Base-by-base conservation (phyloP, 768 basidiomycete genomes). In the Filobasidium wieringae region DNA sequence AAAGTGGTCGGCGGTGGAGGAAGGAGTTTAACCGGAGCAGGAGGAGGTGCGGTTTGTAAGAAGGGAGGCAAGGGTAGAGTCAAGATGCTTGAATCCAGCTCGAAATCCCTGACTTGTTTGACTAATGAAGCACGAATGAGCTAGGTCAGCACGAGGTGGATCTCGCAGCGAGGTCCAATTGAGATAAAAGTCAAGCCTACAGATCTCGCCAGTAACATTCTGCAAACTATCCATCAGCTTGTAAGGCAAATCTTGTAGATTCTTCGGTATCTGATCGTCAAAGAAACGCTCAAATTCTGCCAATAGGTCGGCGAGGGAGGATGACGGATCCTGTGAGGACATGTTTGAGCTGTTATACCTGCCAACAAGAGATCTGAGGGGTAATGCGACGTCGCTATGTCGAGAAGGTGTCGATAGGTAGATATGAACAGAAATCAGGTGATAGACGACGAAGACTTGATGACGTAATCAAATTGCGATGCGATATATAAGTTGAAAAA, bases 31-130 rank as follows among this genome's bases (percentile, higher is more conserved):
- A 57, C 39, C 26, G 69, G 31, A 11, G 41, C 41, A 5, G n/a
- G 11, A 17, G 12, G 26, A 2, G 41, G 33, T 12, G n/a, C 27
- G 9, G 37, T 43, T 30, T 55, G 40, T 12, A 65, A 66, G 32
- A 53, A 55, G 9, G 51, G 49, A 59, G 71, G 71, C n/a, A 67
- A 68, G 15, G 68, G 71, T 51, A 69, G 66, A 7, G 71, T 69
- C 32, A 69, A 64, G 12, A 67, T 68, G 60, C 68, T 69, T 36
- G 64, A 66, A 12, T 65, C 64, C 15, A 69, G 64, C 32, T 68
- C 68, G 41, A 70, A 67, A 17, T 68, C 66, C 41, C 71, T 70
- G 27, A 72, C 65, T 7, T 68, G 62, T 31, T 72, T 69, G 56
- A 71, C 71, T 72, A 55, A 12, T 15, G 9, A 33, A 27, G 37